phyloP scores from a whole-genome alignment of 805 yeast genomes.

The Priceomyces castillae region DNA sequence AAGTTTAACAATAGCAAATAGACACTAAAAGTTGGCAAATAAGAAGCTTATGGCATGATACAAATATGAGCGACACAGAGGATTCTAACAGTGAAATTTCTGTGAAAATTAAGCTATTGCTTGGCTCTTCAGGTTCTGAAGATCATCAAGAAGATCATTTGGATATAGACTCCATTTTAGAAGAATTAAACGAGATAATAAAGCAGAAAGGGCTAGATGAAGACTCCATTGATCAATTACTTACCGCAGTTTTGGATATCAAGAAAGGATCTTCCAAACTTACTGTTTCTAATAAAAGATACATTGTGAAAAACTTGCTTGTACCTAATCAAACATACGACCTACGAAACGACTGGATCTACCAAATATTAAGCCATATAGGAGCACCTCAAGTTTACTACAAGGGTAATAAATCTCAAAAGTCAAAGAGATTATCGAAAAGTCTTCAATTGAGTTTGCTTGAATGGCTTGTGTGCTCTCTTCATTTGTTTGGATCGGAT shows the following conservation, averaged over 20 bases:
- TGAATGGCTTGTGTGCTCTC: slow-evolving; percentile 21
- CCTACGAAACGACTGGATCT: slow-evolving; percentile 5
- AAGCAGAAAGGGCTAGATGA: slow-evolving; percentile 10
- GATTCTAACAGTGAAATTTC: not conserved
- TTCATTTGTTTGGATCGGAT: slow-evolving; percentile 16
- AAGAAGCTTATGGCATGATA: no score
- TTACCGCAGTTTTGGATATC: slow-evolving; percentile 11
- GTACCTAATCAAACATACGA: slow-evolving; percentile 6
- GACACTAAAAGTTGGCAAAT: not conserved
- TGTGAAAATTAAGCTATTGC: not conserved
- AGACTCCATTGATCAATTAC: slow-evolving; percentile 5
- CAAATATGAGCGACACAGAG: not conserved
- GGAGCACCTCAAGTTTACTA: slow-evolving; percentile 16
- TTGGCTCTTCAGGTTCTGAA: not conserved
- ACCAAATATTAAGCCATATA: slow-evolving; percentile 11
- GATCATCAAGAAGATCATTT: not conserved
- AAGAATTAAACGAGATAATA: not conserved
- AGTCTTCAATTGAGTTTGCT: slow-evolving; percentile 18
- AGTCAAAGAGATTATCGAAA: slow-evolving; percentile 12
- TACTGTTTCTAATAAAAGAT: slow-evolving; percentile 10
- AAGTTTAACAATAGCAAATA: not conserved
- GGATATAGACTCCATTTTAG: slow-evolving; percentile 1
- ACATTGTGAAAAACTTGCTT: slow-evolving; percentile 10
- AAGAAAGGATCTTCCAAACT: slow-evolving; percentile 2
- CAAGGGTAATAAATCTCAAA: slow-evolving; percentile 12